Evolutionary conservation across 108 stramenopile genomes (phyloP), one percentile per base, ranked within the genome.

Genomic region (Asterionellopsis glacialis): DNA sequence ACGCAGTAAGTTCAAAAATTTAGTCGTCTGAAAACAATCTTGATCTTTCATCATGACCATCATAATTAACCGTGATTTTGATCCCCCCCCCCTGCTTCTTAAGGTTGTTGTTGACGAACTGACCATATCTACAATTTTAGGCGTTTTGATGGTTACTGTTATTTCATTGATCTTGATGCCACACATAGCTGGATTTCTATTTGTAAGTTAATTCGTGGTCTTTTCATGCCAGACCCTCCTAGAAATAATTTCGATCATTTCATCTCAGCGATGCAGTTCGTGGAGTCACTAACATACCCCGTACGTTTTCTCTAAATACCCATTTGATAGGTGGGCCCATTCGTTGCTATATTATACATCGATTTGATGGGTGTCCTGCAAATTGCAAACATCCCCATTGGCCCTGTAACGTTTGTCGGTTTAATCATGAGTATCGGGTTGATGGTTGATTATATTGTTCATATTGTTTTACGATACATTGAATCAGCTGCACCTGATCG

Each of bases 101-200:
- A 26, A 26, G 18, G 64, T 47, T 9, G 60, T 62, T 14, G 58
- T 55, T 19, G 45, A 44, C 18, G 67, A 74, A 48, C 48, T 69
- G 6, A 55, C 51, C 9, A 19, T 63, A 10, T 45, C 54, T 5
- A 63, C 69, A 9, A 63, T 70, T 43, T 27, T 57, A n/a, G 67
- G 67, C 6, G 58, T 74, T 25, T n/a, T 39, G 16, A 50, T 60
- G 13, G 73, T 74, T 15, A 51, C 67, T n/a, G 41, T 53, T 13
- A 22, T 74, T 0, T 26, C 73, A 16, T 13, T 67, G 24, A 12
- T 74, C 10, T 59, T 69, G n/a, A 45, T 74, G 12, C 73, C 73
- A 11, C 71, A 72, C 45, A 66, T 58, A 51, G 55, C 51, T 25
- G 55, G 56, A 14, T 27, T 52, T 43, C 43, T 72, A n/a, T 56